These are phyloP conservation scores for Phytopythium vexans DNA, from an alignment of 352 stramenopile species.

Conservation along the genomic window DNA sequence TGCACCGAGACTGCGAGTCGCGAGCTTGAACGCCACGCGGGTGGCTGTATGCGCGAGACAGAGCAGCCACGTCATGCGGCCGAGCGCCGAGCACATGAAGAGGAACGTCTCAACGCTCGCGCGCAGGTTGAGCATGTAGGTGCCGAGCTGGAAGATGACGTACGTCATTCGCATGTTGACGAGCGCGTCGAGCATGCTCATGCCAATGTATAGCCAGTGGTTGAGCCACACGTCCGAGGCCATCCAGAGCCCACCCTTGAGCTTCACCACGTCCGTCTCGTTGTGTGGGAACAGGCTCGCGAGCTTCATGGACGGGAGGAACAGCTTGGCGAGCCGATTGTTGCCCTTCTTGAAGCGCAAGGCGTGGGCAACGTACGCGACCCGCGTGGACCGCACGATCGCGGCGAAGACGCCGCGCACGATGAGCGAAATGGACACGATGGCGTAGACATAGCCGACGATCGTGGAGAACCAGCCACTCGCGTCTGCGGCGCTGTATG, in stretches of 20 bases:
- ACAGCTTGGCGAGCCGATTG: neutral
- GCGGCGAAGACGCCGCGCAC: conserved; percentile 6
- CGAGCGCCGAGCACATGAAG: conserved; percentile 29
- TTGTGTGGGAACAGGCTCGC: neutral
- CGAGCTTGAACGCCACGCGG: conserved; percentile 9
- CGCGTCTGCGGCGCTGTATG: conserved; percentile 8
- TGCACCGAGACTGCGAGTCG: conserved; percentile 4
- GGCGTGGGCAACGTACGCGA: conserved; percentile 14
- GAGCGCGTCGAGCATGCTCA: conserved; percentile 36
- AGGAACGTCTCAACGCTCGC: conserved; percentile 26
- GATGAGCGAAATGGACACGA: conserved; percentile 27
- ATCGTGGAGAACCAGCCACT: conserved; percentile 15
- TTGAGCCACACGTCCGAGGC: conserved; percentile 43
- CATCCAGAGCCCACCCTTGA: conserved; percentile 25
- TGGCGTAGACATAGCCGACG: conserved; percentile 17
- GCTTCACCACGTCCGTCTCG: conserved; percentile 4
- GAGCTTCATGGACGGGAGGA: conserved; percentile 7
- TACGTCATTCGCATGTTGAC: conserved; percentile 28
- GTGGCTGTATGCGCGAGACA: conserved; percentile 27
- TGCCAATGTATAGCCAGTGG: conserved; percentile 38
- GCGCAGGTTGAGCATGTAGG: conserved; percentile 28
- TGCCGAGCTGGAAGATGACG: conserved; percentile 23
- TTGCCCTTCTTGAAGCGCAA: conserved; percentile 7
- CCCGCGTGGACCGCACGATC: neutral
- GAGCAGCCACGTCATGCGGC: conserved; percentile 29